Conservation (phyloP, 1,284 basidiomycete species). For the Sanghuangporus sanghuang region DNA sequence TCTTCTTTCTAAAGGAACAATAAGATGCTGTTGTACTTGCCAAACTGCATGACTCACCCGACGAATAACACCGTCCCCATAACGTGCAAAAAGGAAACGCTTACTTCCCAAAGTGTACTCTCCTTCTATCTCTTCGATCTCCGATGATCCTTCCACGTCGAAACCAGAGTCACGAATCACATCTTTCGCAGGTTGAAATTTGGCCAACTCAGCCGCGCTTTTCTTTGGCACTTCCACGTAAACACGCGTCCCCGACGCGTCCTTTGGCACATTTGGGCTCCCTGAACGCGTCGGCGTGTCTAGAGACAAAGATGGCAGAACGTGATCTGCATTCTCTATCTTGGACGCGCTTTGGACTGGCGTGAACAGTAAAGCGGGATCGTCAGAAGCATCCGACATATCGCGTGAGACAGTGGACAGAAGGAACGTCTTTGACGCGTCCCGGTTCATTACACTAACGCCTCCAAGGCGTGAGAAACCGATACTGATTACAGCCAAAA, state of each 20-base stretch:
- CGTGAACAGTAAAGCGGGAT: slow-evolving; percentile 3
- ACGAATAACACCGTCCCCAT: slow-evolving; percentile 50
- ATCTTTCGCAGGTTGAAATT: slow-evolving; percentile 37
- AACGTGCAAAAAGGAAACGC: slow-evolving; percentile 57
- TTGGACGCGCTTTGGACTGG: neutral
- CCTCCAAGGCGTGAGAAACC: neutral
- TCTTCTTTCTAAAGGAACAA: slow-evolving; percentile 3
- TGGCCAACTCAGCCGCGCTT: slow-evolving; percentile 31
- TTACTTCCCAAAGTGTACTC: slow-evolving; percentile 38
- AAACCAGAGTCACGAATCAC: slow-evolving; percentile 28
- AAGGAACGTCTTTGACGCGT: neutral
- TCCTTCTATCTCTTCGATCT: slow-evolving; percentile 52
- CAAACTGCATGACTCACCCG: slow-evolving; percentile 37
- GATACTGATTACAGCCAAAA: neutral
- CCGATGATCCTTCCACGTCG: slow-evolving; percentile 15
- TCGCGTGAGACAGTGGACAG: neutral
- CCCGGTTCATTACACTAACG: neutral
- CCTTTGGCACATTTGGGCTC: neutral
- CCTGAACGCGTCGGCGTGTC: slow-evolving; percentile 1
- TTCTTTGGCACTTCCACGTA: slow-evolving; percentile 30
- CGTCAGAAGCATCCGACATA: slow-evolving; percentile 1
- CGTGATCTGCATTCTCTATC: neutral
- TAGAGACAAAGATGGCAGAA: neutral
- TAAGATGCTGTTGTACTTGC: neutral
- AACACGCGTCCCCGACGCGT: slow-evolving; percentile 1